Percentiles rank a stretch among this genome's conserved stretches.
Evolutionary conservation across 2,329 filamentous ascomycete genomes (phyloP).

Genomic region (Cordyceps farinosa): DNA sequence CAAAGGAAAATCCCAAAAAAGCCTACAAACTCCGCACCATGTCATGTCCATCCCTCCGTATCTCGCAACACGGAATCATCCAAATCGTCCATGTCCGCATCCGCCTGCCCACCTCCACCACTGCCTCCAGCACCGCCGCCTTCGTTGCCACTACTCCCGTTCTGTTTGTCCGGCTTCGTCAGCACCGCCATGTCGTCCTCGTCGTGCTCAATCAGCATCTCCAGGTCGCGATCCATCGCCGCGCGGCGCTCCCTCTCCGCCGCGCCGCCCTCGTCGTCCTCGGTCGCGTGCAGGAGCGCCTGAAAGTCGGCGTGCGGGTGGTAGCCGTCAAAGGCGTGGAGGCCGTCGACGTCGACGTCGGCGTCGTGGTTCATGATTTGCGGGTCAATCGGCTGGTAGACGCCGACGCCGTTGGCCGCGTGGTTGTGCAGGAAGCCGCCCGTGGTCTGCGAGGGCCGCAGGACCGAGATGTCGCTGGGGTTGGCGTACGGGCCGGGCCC

Average conservation of each 20-base stretch:
- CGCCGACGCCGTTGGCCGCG: conserved; percentile 31
- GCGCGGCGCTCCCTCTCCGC: conserved; percentile 29
- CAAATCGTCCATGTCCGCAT: conserved; percentile 17
- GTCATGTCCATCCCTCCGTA: neutral
- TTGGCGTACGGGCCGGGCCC: conserved; percentile 44
- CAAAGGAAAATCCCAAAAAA: neutral
- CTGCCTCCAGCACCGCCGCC: neutral
- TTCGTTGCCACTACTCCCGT: conserved; percentile 23
- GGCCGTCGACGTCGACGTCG: conserved; percentile 27
- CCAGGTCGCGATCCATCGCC: conserved; percentile 45
- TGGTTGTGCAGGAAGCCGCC: conserved; percentile 26
- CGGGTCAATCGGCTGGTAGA: conserved; percentile 57
- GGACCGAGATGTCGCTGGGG: conserved; percentile 45
- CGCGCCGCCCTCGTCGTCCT: conserved; percentile 33
- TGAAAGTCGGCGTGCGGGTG: conserved; percentile 49
- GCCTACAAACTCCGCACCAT: neutral
- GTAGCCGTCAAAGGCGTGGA: conserved; percentile 37
- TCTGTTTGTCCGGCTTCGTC: conserved; percentile 6
- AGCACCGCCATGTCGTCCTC: conserved; percentile 17
- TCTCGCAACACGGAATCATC: conserved; percentile 4
- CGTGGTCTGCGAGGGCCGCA: conserved; percentile 36
- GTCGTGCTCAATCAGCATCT: conserved; percentile 50
- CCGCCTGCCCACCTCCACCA: neutral
- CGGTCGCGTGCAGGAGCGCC: conserved; percentile 48
- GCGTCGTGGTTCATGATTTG: conserved; percentile 50